A percentile compares a stretch with the other conserved stretches of the same genome.
Evolutionary conservation across 345 rosid genomes (phyloP).

Genomic region (Heritiera fomes): DNA sequence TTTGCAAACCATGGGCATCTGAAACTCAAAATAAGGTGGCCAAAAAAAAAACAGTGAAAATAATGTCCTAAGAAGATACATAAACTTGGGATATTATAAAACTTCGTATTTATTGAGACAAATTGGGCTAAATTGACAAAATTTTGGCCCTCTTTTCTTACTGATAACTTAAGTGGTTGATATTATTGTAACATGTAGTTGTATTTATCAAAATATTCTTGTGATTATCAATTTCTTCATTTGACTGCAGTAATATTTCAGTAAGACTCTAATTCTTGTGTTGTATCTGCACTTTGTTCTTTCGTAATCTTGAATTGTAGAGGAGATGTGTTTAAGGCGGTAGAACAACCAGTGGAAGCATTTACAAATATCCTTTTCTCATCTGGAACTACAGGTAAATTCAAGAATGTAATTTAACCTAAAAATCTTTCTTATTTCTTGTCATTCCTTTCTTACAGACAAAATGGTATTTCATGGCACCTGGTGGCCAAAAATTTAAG

Average conservation of each 20-base stretch:
- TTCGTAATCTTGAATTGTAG: conserved; percentile 40
- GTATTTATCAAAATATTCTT: conserved; percentile 11
- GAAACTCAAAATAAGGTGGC: background rate
- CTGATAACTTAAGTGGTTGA: background rate
- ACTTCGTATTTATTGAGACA: background rate
- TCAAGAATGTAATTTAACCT: conserved; percentile 5
- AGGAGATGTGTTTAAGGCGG: conserved; percentile 66
- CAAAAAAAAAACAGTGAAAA: too few relatives aligned
- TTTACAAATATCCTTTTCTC: conserved; percentile 89
- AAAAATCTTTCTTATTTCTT: conserved; percentile 14
- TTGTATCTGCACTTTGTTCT: background rate
- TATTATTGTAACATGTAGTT: background rate
- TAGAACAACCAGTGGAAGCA: conserved; percentile 76
- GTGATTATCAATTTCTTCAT: conserved; percentile 17
- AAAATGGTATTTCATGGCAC: conserved; percentile 7
- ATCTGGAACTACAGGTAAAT: conserved; percentile 96
- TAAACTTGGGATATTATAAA: background rate
- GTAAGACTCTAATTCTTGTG: conserved; percentile 15
- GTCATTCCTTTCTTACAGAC: background rate
- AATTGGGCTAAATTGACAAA: background rate
- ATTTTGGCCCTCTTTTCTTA: background rate
- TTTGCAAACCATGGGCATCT: conserved; percentile 9
- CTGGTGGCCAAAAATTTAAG: background rate
- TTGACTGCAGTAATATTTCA: background rate
- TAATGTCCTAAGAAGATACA: background rate